Evolutionary conservation across 495 filamentous ascomycete genomes (phyloP).

Genomic region (Aspergillus wentii): DNA sequence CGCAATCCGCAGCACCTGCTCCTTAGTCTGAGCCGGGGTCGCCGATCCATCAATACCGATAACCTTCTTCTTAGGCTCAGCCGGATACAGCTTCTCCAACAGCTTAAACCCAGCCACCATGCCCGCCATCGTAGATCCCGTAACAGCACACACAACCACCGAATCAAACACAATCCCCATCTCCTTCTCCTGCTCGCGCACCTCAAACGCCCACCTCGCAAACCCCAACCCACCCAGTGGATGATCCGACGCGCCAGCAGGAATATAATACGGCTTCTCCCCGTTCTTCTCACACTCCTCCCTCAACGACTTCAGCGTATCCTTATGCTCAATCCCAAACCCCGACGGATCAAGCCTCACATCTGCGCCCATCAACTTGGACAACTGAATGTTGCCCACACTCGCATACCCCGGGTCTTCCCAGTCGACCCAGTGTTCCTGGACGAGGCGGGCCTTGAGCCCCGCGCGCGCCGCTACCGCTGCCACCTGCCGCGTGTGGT

Average conservation of each 20-base stretch:
- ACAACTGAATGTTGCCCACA: conserved; percentile 61
- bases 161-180: conserved; percentile 55
- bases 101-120: conserved; percentile 62
- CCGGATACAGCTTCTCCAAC: conserved; percentile 34
- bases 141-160: conserved; percentile 58
- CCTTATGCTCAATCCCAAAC: conserved; percentile 60
- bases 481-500: conserved; percentile 61
- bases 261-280: conserved; percentile 58
- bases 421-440: conserved; percentile 62
- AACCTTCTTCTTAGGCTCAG: conserved; percentile 37
- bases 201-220: conserved; percentile 60
- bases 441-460: conserved; percentile 49
- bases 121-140: conserved; percentile 57
- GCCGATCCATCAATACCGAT: conserved; percentile 61
- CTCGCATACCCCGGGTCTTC: conserved; percentile 42
- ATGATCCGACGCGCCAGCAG: conserved; percentile 60
- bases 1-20: conserved; percentile 57
- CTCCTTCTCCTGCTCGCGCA: conserved; percentile 51
- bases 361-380: conserved; percentile 56
- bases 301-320: conserved; percentile 39
- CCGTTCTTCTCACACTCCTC: conserved; percentile 41
- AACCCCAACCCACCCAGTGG: conserved; percentile 62
- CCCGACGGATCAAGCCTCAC: conserved; percentile 42
- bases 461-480: conserved; percentile 50
- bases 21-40: conserved; percentile 48